Evolutionary conservation across 148 eudicot species (phyloP).

Genomic region (Cornus kousa): DNA sequence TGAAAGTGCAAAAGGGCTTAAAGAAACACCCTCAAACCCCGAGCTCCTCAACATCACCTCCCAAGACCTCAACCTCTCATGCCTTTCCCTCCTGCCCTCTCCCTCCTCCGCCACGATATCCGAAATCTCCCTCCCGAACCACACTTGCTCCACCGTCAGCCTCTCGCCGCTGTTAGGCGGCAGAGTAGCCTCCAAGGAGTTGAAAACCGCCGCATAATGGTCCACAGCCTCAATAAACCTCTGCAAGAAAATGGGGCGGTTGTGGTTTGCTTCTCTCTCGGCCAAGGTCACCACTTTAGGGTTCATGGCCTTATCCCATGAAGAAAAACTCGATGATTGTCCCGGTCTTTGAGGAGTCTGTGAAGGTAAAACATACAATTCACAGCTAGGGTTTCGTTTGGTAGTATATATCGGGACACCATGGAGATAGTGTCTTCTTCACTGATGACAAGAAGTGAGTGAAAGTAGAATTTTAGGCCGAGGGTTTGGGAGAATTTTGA

Average conservation of each 20-base stretch:
- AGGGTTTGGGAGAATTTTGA: conserved; percentile 63
- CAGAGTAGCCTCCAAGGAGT: conserved; percentile 81
- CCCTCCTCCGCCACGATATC: conserved; percentile 63
- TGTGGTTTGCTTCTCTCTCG: conserved; percentile 77
- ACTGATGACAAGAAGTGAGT: conserved; percentile 35
- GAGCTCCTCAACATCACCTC: conserved; percentile 58
- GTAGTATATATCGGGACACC: conserved; percentile 22
- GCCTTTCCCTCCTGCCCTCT: conserved; percentile 48
- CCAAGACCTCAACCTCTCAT: conserved; percentile 75
- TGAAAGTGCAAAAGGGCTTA: conserved; percentile 77
- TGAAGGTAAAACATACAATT: conserved; percentile 75
- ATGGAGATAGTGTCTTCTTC: conserved; percentile 28
- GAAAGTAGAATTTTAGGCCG: conserved; percentile 56
- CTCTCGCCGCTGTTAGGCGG: conserved; percentile 77
- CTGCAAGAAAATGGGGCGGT: conserved; percentile 32
- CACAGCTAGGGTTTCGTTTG: conserved; percentile 63
- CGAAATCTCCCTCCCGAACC: conserved; percentile 75
- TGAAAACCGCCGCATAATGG: conserved; percentile 65
- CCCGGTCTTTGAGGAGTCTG: conserved; percentile 52
- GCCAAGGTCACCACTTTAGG: conserved; percentile 69
- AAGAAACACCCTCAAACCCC: conserved; percentile 51
- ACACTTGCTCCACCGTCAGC: conserved; percentile 60
- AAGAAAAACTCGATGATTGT: conserved; percentile 32
- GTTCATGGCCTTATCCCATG: conserved; percentile 55
- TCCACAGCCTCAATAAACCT: conserved; percentile 57